Evolutionary conservation across 2,329 filamentous ascomycete species (phyloP), one percentile per base, ranked within the genome.

Genomic region (Aspergillus sergii): DNA sequence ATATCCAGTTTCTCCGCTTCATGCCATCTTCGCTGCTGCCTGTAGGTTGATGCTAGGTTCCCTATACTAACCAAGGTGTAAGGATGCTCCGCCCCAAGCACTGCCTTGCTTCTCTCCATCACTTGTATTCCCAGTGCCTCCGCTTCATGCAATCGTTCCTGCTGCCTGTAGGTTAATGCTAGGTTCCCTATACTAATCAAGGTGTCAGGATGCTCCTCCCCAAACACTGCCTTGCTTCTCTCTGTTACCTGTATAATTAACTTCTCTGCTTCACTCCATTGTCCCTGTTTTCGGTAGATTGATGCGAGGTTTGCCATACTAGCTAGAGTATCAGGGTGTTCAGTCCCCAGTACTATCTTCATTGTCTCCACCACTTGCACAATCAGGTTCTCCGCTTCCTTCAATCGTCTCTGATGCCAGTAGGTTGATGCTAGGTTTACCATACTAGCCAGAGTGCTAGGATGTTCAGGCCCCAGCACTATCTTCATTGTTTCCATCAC

Each of bases 101-200:
- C 23, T 23, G 3, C 23, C 23, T 23, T 23, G 0, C 23, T 43
- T 30, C 2, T 46, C 32, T 43, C 45, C n/a, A n/a, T n/a, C n/a
- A n/a, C n/a, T n/a, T n/a, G n/a, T n/a, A n/a, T n/a, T n/a, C n/a
- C n/a, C n/a, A n/a, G n/a, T n/a, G n/a, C n/a, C n/a, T n/a, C n/a
- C n/a, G n/a, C n/a, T n/a, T n/a, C n/a, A n/a, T n/a, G n/a, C n/a
- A n/a, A n/a, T n/a, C 23, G 23, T 26, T 3, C 23, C 2, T 26
- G 23, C 2, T 3, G 2, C 23, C 23, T 3, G 23, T 26, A 26
- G 23, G 23, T 26, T 26, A 3, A 26, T 26, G 62, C 59, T 1
- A 64, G 28, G 14, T 48, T 26, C 1, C 30, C 12, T 19, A 67
- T 65, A n/a, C 55, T 60, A 36, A n/a, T 50, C 14, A 70, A 19